Evolutionary conservation across 805 yeast genomes (phyloP).

Genomic region (Wickerhamomyces alni): DNA sequence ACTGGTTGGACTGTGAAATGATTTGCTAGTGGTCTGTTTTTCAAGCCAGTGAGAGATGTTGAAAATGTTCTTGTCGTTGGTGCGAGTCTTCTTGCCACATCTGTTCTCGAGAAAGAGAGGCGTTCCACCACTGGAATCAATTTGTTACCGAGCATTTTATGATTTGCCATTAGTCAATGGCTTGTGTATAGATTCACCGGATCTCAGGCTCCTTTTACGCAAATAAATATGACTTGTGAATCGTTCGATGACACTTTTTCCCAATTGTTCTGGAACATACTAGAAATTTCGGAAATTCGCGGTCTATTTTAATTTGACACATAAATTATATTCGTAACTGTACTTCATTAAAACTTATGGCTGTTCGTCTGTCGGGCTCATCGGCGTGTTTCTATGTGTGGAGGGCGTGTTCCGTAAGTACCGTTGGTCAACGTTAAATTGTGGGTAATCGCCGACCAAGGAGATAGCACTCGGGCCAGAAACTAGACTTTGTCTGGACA

Average conservation of each 20-base stretch:
- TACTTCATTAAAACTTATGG: too few relatives aligned
- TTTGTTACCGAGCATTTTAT: conserved; percentile 1
- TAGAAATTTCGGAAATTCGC: too few relatives aligned
- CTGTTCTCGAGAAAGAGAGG: not conserved
- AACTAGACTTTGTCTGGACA: conserved; percentile 5
- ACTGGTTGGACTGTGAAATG: not conserved
- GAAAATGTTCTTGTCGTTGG: not conserved
- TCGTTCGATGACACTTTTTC: too few relatives aligned
- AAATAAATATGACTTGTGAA: too few relatives aligned
- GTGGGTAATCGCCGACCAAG: conserved; percentile 20
- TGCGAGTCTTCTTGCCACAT: too few relatives aligned
- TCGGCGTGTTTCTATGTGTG: conserved; percentile 3
- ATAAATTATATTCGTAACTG: too few relatives aligned
- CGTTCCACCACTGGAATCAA: conserved; percentile 1
- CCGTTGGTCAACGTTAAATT: conserved; percentile 22
- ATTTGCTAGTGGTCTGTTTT: not conserved
- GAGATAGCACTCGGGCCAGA: conserved; percentile 6
- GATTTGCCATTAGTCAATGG: too few relatives aligned
- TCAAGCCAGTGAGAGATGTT: too few relatives aligned
- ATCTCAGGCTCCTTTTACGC: too few relatives aligned
- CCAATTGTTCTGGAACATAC: too few relatives aligned
- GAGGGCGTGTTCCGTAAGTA: conserved; percentile 23
- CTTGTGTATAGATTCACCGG: too few relatives aligned
- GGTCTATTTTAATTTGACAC: too few relatives aligned
- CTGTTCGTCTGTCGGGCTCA: not conserved